These are phyloP conservation scores for Phytophthora lateralis DNA, from an alignment of 352 stramenopile species.

Conservation along the genomic window DNA sequence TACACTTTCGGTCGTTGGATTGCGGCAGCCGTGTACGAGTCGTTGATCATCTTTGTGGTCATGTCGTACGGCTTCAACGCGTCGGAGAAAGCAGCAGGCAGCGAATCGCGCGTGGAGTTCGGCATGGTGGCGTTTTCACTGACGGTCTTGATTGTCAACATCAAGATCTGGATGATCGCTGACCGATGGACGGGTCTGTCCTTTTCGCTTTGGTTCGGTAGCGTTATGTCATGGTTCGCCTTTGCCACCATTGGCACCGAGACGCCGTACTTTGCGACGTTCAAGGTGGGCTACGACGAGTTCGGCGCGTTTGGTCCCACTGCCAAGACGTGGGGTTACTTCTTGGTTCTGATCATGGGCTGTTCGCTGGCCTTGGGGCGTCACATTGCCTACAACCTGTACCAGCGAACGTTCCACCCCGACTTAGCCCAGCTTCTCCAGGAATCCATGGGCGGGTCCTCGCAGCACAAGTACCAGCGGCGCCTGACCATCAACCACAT, in stretches of 20 bases:
- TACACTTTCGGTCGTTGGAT: conserved; percentile 85
- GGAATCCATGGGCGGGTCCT: conserved; percentile 50
- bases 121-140: conserved; percentile 91
- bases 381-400: conserved; percentile 81
- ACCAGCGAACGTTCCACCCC: conserved; percentile 78
- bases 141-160: conserved; percentile 93
- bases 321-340: conserved; percentile 55
- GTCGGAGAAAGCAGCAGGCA: conserved; percentile 54
- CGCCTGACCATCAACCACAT: conserved; percentile 77
- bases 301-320: conserved; percentile 73
- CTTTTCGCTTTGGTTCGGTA: conserved; percentile 60
- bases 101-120: conserved; percentile 81
- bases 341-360: conserved; percentile 71
- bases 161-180: conserved; percentile 92
- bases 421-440: conserved; percentile 74
- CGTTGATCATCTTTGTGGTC: conserved; percentile 80
- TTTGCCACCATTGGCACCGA: conserved; percentile 67
- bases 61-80: conserved; percentile 83
- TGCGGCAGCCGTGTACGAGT: conserved; percentile 76
- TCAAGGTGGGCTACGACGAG: conserved; percentile 85
- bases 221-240: conserved; percentile 73
- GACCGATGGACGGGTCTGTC: conserved; percentile 79
- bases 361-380: conserved; percentile 70
- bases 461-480: conserved; percentile 38
- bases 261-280: conserved; percentile 56